Percentiles rank a stretch among this genome's conserved stretches.
Evolutionary conservation across 2,329 filamentous ascomycete genomes (phyloP).

Genomic region (Aureobasidium sp.): DNA sequence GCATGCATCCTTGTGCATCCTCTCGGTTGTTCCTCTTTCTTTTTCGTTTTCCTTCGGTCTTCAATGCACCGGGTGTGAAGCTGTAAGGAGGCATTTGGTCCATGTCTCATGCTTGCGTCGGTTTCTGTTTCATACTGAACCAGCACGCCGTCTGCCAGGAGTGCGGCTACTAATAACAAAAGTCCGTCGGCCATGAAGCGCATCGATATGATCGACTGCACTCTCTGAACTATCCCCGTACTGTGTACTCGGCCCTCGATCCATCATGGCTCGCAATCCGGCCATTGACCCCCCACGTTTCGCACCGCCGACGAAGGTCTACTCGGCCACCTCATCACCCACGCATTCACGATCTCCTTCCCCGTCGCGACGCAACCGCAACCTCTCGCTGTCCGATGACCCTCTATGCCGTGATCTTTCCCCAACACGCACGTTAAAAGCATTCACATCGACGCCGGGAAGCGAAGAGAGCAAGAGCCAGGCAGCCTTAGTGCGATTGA

Average conservation of each 20-base stretch:
- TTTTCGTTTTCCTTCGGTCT: too few species aligned
- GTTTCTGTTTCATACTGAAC: conserved; percentile 4
- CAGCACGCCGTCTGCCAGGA: neutral
- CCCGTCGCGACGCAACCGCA: conserved; percentile 20
- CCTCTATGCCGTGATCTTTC: conserved; percentile 52
- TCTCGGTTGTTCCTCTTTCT: neutral
- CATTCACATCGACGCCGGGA: conserved; percentile 42
- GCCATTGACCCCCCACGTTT: conserved; percentile 21
- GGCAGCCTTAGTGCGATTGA: conserved; percentile 40
- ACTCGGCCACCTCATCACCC: conserved; percentile 10
- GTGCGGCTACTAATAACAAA: neutral
- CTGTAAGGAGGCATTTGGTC: neutral
- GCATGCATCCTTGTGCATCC: neutral
- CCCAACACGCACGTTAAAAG: conserved; percentile 52
- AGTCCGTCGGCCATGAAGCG: neutral
- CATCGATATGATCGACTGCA: neutral
- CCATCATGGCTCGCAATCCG: conserved; percentile 19
- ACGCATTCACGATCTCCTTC: conserved; percentile 21
- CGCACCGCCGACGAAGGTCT: neutral
- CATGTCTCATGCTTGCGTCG: neutral
- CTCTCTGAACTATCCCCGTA: neutral
- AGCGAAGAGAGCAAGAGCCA: conserved; percentile 20
- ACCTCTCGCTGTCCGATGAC: conserved; percentile 19
- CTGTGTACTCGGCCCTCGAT: neutral
- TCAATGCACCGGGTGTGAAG: neutral